Evolutionary conservation across 2,329 filamentous ascomycete genomes (phyloP).

Genomic region (Trichoderma endophyticum): DNA sequence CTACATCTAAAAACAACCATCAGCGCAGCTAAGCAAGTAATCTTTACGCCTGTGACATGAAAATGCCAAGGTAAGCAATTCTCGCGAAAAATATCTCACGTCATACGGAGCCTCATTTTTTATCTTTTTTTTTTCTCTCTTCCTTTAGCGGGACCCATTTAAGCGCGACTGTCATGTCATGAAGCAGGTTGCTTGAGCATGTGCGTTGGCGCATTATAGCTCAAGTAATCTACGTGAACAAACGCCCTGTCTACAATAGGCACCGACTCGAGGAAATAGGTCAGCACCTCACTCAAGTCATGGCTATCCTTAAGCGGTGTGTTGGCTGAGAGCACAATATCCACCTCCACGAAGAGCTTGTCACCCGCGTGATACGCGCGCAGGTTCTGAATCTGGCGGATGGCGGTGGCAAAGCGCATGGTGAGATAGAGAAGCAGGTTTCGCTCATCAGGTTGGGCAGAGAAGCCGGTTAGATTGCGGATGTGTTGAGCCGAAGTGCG

Average conservation of each 20-base stretch:
- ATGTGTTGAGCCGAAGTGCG: slow-evolving; percentile 72
- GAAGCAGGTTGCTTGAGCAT: slow-evolving; percentile 41
- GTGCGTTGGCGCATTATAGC: slow-evolving; percentile 60
- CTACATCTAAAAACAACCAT: background rate
- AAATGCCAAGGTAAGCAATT: background rate
- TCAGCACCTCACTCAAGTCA: slow-evolving; percentile 72
- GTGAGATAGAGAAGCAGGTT: slow-evolving; percentile 87
- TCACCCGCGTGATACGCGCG: slow-evolving; percentile 84
- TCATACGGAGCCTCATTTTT: background rate
- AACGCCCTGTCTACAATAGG: slow-evolving; percentile 73
- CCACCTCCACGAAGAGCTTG: slow-evolving; percentile 77
- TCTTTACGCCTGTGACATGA: background rate
- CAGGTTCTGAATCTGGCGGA: slow-evolving; percentile 79
- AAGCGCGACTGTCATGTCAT: background rate
- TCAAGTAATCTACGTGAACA: slow-evolving; percentile 64
- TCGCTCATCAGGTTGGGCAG: slow-evolving; percentile 74
- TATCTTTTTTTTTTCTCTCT: background rate
- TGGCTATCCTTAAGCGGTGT: slow-evolving; percentile 76
- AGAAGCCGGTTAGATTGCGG: slow-evolving; percentile 74
- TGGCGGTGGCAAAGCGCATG: slow-evolving; percentile 88
- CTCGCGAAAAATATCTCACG: background rate
- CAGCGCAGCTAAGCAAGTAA: background rate
- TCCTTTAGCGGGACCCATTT: background rate
- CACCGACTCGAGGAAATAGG: slow-evolving; percentile 81
- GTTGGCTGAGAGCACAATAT: slow-evolving; percentile 76